A percentile compares a stretch with the other conserved stretches of the same genome.
Conservation (phyloP, 2,329 filamentous ascomycete genomes). For the Aspergillus sclerotialis region DNA sequence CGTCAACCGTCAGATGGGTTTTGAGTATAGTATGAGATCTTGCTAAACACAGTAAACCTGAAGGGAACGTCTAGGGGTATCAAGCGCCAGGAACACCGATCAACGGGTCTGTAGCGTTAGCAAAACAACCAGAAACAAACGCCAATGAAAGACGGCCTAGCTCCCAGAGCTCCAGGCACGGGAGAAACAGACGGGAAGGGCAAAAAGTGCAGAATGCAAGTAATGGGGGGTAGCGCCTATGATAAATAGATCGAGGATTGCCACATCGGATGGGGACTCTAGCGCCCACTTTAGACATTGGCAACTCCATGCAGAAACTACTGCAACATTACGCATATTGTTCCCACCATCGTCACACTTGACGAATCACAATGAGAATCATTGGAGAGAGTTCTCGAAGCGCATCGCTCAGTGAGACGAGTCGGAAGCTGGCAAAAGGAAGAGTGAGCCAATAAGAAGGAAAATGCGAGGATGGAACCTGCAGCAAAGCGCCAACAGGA, state of each 20-base stretch:
- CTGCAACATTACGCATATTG: constrained; percentile 25
- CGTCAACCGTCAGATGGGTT: constrained; percentile 15
- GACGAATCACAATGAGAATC: not conserved
- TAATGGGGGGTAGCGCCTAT: constrained; percentile 16
- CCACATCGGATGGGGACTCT: constrained; percentile 8
- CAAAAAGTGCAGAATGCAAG: constrained; percentile 16
- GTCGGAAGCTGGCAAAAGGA: too few species aligned
- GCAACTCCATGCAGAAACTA: constrained; percentile 21
- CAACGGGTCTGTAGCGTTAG: constrained; percentile 19
- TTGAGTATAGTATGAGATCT: constrained; percentile 20
- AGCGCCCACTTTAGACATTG: constrained; percentile 7
- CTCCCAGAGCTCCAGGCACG: constrained; percentile 28
- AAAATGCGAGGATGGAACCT: too few species aligned
- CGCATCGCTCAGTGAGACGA: too few species aligned
- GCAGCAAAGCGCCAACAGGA: constrained; percentile 19
- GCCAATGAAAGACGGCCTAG: constrained; percentile 18
- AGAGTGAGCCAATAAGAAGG: too few species aligned
- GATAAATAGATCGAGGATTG: constrained; percentile 26
- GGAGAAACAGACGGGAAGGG: constrained; percentile 19
- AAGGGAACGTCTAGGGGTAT: constrained; percentile 20
- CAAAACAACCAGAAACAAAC: constrained; percentile 13
- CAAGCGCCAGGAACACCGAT: constrained; percentile 24
- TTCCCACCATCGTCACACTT: constrained; percentile 8
- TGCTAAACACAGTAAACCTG: not conserved
- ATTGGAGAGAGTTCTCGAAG: too few species aligned